Conservation (phyloP, 1,139 yeast species). For the Saccharomyces pastorianus region DNA sequence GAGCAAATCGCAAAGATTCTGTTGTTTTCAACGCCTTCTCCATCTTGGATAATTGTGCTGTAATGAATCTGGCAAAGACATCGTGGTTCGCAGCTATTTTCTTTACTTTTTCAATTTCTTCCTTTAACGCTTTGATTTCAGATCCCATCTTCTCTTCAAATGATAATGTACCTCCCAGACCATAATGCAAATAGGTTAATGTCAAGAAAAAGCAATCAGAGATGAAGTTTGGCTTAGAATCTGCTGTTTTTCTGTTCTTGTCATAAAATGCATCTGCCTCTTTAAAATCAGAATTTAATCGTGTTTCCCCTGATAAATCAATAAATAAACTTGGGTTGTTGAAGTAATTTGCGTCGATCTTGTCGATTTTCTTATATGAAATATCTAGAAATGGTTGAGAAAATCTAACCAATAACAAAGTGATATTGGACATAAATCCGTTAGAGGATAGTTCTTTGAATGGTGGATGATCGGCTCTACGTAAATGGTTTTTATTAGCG, state of each 20-base stretch:
- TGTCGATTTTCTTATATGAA: slow-evolving; percentile 59
- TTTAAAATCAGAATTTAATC: slow-evolving; percentile 64
- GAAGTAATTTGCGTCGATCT: slow-evolving; percentile 64
- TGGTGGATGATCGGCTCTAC: slow-evolving; percentile 82
- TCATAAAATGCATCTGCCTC: slow-evolving; percentile 57
- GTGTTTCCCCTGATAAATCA: slow-evolving; percentile 72
- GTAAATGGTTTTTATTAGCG: slow-evolving; percentile 71
- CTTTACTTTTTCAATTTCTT: slow-evolving; percentile 44
- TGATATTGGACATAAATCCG: slow-evolving; percentile 73
- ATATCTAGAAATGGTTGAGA: slow-evolving; percentile 79
- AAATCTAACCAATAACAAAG: slow-evolving; percentile 57
- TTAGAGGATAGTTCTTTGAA: slow-evolving; percentile 61
- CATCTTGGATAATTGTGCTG: slow-evolving; percentile 40
- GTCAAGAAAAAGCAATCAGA: slow-evolving; percentile 82
- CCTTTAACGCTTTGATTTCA: slow-evolving; percentile 34
- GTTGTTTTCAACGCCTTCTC: slow-evolving; percentile 36
- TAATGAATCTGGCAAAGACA: slow-evolving; percentile 30
- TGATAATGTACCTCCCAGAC: slow-evolving; percentile 69
- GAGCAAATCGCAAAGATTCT: slow-evolving; percentile 44
- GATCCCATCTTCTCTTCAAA: slow-evolving; percentile 48
- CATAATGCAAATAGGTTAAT: slow-evolving; percentile 75
- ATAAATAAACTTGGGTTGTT: slow-evolving; percentile 40
- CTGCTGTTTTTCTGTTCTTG: slow-evolving; percentile 29
- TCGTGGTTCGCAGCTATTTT: slow-evolving; percentile 22
- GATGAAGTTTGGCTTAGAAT: slow-evolving; percentile 56